Percentiles rank a stretch among this genome's conserved stretches.
Evolutionary conservation across 106 monocot species (phyloP).

Genomic region (Allium cepa): DNA sequence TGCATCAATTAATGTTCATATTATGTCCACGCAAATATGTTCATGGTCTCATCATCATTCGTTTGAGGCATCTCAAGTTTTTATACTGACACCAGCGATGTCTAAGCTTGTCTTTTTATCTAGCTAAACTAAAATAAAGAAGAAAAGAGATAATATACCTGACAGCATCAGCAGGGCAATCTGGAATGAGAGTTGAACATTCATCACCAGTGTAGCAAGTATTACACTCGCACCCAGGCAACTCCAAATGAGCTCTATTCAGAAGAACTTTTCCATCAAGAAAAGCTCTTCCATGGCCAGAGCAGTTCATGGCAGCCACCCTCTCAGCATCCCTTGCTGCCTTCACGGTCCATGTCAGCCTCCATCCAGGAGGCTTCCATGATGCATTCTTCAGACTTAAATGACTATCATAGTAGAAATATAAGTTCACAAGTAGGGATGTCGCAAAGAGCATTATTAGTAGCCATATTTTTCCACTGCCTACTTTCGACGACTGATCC

Average conservation of each 20-base stretch:
- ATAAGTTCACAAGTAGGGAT: conserved; percentile 9
- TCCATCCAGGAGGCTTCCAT: conserved; percentile 26
- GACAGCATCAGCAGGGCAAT: conserved; percentile 52
- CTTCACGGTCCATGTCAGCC: neutral
- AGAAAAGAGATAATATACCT: neutral
- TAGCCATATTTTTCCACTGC: too few relatives aligned
- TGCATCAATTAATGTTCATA: too few relatives aligned
- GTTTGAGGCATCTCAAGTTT: too few relatives aligned
- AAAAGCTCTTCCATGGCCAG: conserved; percentile 60
- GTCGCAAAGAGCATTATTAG: neutral
- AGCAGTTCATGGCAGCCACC: conserved; percentile 47
- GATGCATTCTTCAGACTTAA: neutral
- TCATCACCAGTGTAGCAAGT: conserved; percentile 45
- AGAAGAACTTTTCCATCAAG: too few relatives aligned
- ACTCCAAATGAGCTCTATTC: conserved; percentile 34
- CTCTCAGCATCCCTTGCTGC: conserved; percentile 64
- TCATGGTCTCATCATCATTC: too few relatives aligned
- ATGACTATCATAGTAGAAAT: neutral
- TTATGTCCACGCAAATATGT: too few relatives aligned
- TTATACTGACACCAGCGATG: too few relatives aligned
- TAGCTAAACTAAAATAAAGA: too few relatives aligned
- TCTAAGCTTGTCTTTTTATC: too few relatives aligned
- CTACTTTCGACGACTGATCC: too few relatives aligned
- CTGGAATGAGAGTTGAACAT: conserved; percentile 32
- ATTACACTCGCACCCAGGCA: conserved; percentile 67